Percentiles rank a stretch among this genome's conserved stretches.
Evolutionary conservation across 2,329 filamentous ascomycete species (phyloP).

Genomic region (Hyphodiscus sp.): DNA sequence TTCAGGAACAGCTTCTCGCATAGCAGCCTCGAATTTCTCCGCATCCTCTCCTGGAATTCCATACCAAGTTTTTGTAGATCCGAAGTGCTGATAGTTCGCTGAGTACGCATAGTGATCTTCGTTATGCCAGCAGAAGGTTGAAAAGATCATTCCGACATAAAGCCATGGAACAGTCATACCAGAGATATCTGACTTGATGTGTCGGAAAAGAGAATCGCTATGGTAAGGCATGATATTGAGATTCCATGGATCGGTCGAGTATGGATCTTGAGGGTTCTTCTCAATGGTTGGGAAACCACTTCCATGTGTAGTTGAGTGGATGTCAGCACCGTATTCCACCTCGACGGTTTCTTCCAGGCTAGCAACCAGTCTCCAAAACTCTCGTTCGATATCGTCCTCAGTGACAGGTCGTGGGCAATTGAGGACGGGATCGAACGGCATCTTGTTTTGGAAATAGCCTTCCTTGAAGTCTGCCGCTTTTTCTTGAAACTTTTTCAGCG

Average conservation of each 20-base stretch:
- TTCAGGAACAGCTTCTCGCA: conserved; percentile 91
- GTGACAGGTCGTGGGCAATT: conserved; percentile 77
- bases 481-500: conserved; percentile 90
- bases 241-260: conserved; percentile 91
- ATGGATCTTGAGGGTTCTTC: conserved; percentile 78
- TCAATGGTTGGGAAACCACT: conserved; percentile 95
- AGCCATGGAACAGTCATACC: conserved; percentile 99
- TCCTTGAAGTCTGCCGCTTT: conserved; percentile 95
- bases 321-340: conserved; percentile 96
- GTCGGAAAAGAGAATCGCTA: conserved; percentile 85
- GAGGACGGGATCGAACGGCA: conserved; percentile 77
- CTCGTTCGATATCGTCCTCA: conserved; percentile 91
- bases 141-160: conserved; percentile 99
- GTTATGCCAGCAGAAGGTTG: conserved; percentile 98
- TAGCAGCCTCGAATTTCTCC: conserved; percentile 89
- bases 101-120: conserved; percentile 98
- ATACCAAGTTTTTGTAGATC: conserved; percentile 98
- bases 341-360: conserved; percentile 93
- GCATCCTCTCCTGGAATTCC: conserved; percentile 92
- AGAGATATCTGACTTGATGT: conserved; percentile 97
- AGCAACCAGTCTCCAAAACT: conserved; percentile 94
- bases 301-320: conserved; percentile 95
- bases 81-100: conserved; percentile 96
- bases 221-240: conserved; percentile 87
- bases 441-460: conserved; percentile 83